phyloP scores from a whole-genome alignment of 2,329 filamentous ascomycete genomes.

The Aspergillus quadrilineatus region DNA sequence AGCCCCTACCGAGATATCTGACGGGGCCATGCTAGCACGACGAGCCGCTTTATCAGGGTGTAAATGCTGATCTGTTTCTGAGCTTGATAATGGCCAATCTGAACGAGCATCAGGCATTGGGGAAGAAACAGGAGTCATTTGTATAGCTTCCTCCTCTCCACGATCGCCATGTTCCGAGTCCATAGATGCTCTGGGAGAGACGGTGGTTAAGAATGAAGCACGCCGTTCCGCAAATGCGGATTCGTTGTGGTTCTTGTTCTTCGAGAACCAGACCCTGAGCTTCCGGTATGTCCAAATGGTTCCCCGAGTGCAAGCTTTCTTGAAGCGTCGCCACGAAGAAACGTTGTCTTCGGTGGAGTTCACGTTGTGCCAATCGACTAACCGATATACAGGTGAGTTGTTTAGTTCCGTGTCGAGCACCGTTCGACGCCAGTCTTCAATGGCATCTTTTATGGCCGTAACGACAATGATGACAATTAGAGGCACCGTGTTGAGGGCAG shows the following conservation, averaged over 20 bases:
- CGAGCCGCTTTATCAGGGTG: slow-evolving; percentile 33
- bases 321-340: slow-evolving; percentile 80
- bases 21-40: slow-evolving; percentile 26
- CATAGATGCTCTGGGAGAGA: slow-evolving; percentile 56
- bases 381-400: slow-evolving; percentile 88
- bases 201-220: slow-evolving; percentile 65
- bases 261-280: slow-evolving; percentile 49
- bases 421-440: slow-evolving; percentile 93
- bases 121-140: slow-evolving; percentile 93
- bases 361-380: slow-evolving; percentile 87
- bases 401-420: slow-evolving; percentile 90
- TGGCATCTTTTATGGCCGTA: slow-evolving; percentile 89
- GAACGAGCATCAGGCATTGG: slow-evolving; percentile 60
- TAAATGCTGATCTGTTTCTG: slow-evolving; percentile 32
- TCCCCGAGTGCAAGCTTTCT: slow-evolving; percentile 75
- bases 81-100: slow-evolving; percentile 40
- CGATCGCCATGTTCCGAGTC: slow-evolving; percentile 50
- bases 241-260: slow-evolving; percentile 42
- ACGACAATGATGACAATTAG: slow-evolving; percentile 88
- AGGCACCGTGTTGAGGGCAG: slow-evolving; percentile 83
- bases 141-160: slow-evolving; percentile 66
- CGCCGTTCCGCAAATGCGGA: slow-evolving; percentile 55
- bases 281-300: slow-evolving; percentile 57
- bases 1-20: slow-evolving; percentile 23
- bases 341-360: slow-evolving; percentile 87